These are phyloP conservation scores for Syncephalastrum monosporum DNA, from an alignment of 371 early-diverging fungal genomes.

Conservation along the genomic window DNA sequence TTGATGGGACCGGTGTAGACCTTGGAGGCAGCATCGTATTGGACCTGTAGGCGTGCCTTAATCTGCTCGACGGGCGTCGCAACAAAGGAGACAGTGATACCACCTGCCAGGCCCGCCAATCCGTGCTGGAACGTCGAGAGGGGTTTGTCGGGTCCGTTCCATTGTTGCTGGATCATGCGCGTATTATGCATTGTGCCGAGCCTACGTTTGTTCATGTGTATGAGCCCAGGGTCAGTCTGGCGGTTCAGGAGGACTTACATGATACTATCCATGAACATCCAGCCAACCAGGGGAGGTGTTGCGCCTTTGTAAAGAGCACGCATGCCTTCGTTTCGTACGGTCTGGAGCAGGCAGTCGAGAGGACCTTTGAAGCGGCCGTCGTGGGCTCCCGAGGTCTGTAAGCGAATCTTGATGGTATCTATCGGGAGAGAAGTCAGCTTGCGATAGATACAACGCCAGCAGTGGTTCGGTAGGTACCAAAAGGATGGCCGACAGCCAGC, in stretches of 20 bases:
- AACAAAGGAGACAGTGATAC: constrained; percentile 84
- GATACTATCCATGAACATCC: constrained; percentile 89
- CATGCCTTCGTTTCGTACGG: constrained; percentile 75
- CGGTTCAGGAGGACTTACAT: constrained; percentile 42
- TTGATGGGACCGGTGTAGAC: constrained; percentile 85
- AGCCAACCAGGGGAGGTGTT: constrained; percentile 90
- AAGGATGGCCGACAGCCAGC: constrained; percentile 79
- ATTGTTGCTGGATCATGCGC: constrained; percentile 63
- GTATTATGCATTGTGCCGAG: constrained; percentile 83
- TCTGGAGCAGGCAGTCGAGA: constrained; percentile 75
- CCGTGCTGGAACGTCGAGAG: constrained; percentile 70
- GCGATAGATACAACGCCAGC: not conserved
- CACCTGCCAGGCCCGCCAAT: constrained; percentile 79
- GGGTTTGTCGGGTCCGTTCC: constrained; percentile 58
- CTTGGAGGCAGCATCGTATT: constrained; percentile 75
- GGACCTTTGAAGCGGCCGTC: constrained; percentile 87
- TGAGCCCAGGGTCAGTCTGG: not conserved
- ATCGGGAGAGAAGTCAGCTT: not conserved
- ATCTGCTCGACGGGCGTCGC: constrained; percentile 91
- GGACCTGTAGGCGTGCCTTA: constrained; percentile 86
- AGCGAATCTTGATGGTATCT: constrained; percentile 78
- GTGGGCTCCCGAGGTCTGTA: constrained; percentile 71
- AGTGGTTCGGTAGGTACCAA: constrained; percentile 44
- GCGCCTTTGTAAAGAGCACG: constrained; percentile 90
- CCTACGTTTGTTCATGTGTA: constrained; percentile 34